Evolutionary conservation across 352 stramenopile species (phyloP).

Genomic region (Halophytophthora batemanensis): DNA sequence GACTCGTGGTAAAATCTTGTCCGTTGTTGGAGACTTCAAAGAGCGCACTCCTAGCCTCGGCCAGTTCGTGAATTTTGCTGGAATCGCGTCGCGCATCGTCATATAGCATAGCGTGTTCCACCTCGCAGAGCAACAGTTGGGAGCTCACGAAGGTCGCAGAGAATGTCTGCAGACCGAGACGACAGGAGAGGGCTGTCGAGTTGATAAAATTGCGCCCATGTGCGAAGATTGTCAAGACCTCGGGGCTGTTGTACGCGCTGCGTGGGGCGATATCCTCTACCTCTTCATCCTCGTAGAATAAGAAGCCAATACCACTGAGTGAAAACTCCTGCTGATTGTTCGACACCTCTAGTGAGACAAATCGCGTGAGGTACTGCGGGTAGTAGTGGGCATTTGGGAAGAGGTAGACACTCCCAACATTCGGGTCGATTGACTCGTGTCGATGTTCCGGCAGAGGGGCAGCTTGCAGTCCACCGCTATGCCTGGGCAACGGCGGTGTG

Average conservation of each 20-base stretch:
- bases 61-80: slow-evolving; percentile 15
- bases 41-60: slow-evolving; percentile 41
- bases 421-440: slow-evolving; percentile 57
- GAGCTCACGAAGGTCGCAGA: slow-evolving; percentile 85
- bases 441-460: slow-evolving; percentile 72
- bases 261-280: slow-evolving; percentile 64
- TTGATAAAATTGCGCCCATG: slow-evolving; percentile 90
- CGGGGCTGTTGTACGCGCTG: slow-evolving; percentile 39
- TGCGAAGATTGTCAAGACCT: slow-evolving; percentile 59
- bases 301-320: slow-evolving; percentile 84
- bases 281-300: slow-evolving; percentile 90
- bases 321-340: slow-evolving; percentile 97
- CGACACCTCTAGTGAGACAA: slow-evolving; percentile 92
- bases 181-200: slow-evolving; percentile 86
- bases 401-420: slow-evolving; percentile 59
- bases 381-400: slow-evolving; percentile 86
- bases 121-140: slow-evolving; percentile 89
- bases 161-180: slow-evolving; percentile 78
- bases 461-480: slow-evolving; percentile 51
- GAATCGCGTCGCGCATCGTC: slow-evolving; percentile 24
- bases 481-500: slow-evolving; percentile 63
- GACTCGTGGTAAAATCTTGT: slow-evolving; percentile 88
- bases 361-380: slow-evolving; percentile 80
- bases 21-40: slow-evolving; percentile 95
- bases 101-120: slow-evolving; percentile 34